Percentiles rank a stretch among this genome's conserved stretches.
These are phyloP conservation scores for Cadophora sp. DNA, from an alignment of 2,329 filamentous ascomycete genomes.

Conservation along the genomic window DNA sequence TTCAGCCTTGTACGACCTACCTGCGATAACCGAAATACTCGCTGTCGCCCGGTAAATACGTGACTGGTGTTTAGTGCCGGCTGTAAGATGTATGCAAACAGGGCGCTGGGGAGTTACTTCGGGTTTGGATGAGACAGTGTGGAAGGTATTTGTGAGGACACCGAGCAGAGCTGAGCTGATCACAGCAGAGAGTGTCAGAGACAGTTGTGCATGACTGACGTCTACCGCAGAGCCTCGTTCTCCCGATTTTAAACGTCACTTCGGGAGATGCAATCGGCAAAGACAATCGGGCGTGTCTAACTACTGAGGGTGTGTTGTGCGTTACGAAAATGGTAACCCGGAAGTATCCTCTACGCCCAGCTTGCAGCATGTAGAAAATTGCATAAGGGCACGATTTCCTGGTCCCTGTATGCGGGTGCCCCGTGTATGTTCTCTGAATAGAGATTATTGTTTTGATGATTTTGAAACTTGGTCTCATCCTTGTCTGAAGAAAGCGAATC, in stretches of 20 bases:
- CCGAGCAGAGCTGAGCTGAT: no score
- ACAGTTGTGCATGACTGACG: no score
- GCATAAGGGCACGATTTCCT: neutral
- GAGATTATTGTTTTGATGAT: neutral
- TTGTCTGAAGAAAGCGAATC: neutral
- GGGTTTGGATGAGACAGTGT: no score
- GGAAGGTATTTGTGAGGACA: no score
- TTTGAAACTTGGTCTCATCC: neutral
- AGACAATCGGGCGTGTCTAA: neutral
- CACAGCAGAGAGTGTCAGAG: neutral
- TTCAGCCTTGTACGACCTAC: slow-evolving; percentile 1
- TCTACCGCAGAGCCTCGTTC: neutral
- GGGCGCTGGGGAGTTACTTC: no score
- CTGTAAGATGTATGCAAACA: no score
- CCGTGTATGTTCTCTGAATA: neutral
- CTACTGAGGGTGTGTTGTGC: neutral
- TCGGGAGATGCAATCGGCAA: neutral
- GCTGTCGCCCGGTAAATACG: neutral
- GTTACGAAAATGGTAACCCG: neutral
- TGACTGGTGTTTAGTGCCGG: neutral
- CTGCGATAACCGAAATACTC: neutral
- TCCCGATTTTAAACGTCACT: neutral
- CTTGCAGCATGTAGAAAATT: neutral
- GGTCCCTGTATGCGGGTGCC: neutral
- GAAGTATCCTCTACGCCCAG: neutral